These are phyloP conservation scores for Xanthoconium purpureum DNA, from an alignment of 768 basidiomycete species.

Conservation along the genomic window DNA sequence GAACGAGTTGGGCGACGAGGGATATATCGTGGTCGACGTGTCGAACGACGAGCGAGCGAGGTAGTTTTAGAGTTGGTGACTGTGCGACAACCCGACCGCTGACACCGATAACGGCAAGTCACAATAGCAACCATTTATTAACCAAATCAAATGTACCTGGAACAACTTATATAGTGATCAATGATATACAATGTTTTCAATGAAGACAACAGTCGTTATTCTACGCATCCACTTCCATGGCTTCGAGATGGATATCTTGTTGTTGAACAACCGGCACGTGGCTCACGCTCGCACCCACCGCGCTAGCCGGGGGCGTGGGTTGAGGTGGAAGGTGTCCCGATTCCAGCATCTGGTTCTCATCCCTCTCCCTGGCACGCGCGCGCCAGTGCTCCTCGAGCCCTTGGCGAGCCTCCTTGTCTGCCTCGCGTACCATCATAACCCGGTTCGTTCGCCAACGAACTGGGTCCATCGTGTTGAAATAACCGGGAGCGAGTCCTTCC, in stretches of 20 bases:
- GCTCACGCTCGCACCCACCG: conserved; percentile 3
- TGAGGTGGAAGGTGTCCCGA: conserved; percentile 14
- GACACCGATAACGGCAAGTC: conserved; percentile 22
- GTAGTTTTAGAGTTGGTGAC: conserved; percentile 2
- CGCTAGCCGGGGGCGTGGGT: not conserved
- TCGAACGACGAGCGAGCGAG: conserved; percentile 16
- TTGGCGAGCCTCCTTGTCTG: conserved; percentile 46
- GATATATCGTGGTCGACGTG: conserved; percentile 15
- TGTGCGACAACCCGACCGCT: conserved; percentile 5
- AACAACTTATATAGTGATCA: not conserved
- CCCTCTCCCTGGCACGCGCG: conserved; percentile 30
- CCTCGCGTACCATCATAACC: conserved; percentile 58
- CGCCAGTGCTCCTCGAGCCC: conserved; percentile 43
- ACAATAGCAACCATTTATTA: conserved; percentile 19
- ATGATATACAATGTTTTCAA: not conserved
- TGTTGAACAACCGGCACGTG: not conserved
- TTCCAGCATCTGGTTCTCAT: conserved; percentile 19
- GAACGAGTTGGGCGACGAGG: not conserved
- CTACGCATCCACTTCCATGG: conserved; percentile 22
- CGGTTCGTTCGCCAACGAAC: conserved; percentile 51
- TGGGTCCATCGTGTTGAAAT: conserved; percentile 70
- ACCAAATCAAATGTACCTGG: not conserved
- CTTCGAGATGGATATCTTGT: conserved; percentile 4
- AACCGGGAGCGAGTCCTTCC: conserved; percentile 67
- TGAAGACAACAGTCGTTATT: not conserved